Base-by-base conservation (phyloP, 2,329 filamentous ascomycete genomes). In the Coniochaeta ligniaria region DNA sequence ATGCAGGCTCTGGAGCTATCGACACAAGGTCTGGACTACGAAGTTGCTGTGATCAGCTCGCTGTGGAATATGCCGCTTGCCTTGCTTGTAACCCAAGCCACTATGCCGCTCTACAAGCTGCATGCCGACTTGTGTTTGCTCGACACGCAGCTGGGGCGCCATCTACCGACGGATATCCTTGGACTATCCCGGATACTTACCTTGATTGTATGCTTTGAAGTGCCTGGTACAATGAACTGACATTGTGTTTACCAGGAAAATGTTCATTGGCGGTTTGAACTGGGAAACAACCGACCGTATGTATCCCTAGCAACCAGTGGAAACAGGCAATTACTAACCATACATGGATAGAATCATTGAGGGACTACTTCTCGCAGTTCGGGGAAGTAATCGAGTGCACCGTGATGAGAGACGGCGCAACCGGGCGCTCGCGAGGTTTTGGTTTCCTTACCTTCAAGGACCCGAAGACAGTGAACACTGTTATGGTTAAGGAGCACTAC, bases 401-500 rank as follows among this genome's bases (percentile, higher is more conserved):
- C 17, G 95, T 99, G n/a, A 99, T 99, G 95, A 86, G 95, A 66
- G 95, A 99, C 75, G 93, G 92, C 63, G 90, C 91, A 57, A 96
- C 92, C 11, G 95, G 95, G 50, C 88, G 95, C 64, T 98, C 95
- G 33, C 87, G 95, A 75, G 95, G 95, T 26, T 99, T 99, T 69
- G 95, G 95, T 33, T 99, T 99, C 77, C 81, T 99, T 63, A 99
- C 95, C 0, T 99, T 99, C 81, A 96, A 91, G 73, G 95, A 99
- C 71, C 90, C 95, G 56, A 96, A 96, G 78, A 96, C 92, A 4
- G 95, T 99, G 66, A 99, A 99, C 73, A 96, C 92, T 66, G 95
- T 99, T 65, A 99, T 99, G 95, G 95, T 99, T 64, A 99, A 99
- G 77, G 95, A 99, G 73, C 95, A 99, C 74, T 96, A 94, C 68